A percentile compares a stretch with the other conserved stretches of the same genome.
phyloP scores from a whole-genome alignment of 2,329 filamentous ascomycete genomes.

The Microsporum canis region DNA sequence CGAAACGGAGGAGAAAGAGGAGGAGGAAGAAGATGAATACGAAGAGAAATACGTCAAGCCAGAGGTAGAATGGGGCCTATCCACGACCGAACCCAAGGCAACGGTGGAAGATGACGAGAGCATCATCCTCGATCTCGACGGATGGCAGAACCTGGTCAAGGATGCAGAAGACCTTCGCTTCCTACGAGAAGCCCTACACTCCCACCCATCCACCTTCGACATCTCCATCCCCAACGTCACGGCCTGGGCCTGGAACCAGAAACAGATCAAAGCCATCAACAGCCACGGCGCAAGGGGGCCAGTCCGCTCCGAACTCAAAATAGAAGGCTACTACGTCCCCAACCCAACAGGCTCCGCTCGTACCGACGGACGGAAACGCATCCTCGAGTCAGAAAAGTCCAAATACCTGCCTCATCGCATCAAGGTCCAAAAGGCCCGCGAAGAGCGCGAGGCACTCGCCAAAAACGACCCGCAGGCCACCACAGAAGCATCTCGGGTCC shows the following conservation, averaged over 20 bases:
- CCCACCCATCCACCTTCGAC: constrained; percentile 33
- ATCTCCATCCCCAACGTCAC: constrained; percentile 50
- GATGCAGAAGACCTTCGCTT: constrained; percentile 55
- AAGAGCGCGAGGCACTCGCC: constrained; percentile 70
- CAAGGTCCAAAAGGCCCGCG: constrained; percentile 81
- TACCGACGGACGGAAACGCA: constrained; percentile 89
- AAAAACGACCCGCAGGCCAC: constrained; percentile 53
- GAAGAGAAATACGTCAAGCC: constrained; percentile 29
- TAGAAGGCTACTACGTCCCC: constrained; percentile 66
- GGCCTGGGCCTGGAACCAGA: constrained; percentile 60
- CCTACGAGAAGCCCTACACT: constrained; percentile 42
- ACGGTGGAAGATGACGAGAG: constrained; percentile 56
- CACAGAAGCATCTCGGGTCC: constrained; percentile 59
- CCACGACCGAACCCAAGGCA: constrained; percentile 46
- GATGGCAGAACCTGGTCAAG: constrained; percentile 57
- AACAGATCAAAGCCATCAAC: constrained; percentile 60
- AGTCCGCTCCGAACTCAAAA: constrained; percentile 43
- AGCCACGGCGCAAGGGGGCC: constrained; percentile 44
- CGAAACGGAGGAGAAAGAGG: constrained; percentile 14
- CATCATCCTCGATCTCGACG: constrained; percentile 57
- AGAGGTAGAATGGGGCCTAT: constrained; percentile 51
- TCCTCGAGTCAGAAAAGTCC: constrained; percentile 92
- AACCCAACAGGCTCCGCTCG: constrained; percentile 77
- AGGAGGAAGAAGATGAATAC: constrained; percentile 8
- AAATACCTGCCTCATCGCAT: constrained; percentile 97